Evolutionary conservation across 2,329 filamentous ascomycete species (phyloP), one percentile per base, ranked within the genome.

Genomic region (Pseudocercospora cruenta): DNA sequence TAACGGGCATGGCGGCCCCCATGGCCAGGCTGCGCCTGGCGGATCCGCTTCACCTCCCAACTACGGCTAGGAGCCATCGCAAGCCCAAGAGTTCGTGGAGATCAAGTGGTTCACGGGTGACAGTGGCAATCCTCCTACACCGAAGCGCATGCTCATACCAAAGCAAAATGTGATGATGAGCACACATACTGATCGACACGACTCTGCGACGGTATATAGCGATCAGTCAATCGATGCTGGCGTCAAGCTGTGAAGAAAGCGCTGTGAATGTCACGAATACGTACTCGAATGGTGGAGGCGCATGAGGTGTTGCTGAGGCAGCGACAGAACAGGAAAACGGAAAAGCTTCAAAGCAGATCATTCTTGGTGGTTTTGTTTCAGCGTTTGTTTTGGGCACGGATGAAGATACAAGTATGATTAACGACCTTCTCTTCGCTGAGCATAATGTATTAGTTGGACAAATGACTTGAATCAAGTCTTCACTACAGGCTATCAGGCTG

Each of bases 1-100:
- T 14, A 70, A 70, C 45, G 71, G 68, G 1, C 68, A 70, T 24
- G 58, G 54, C 6, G 45, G 53, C 22, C 22, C 49, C 4, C 49
- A 43, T 3, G 53, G 47, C 16, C 64, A 66, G 24, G 64, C 60
- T 33, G 22, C 45, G 21, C 60, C 64, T 5, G 64, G 64, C 28
- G 43, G 39, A 26, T 47, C 58, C 8, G 55, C 43, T 31, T 28
- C 47, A 2, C 60, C 64, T 16, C 64, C 60, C 3, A 61, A 66
- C 19, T 66, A 66, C 49, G 61, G 47, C 31, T 66, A 64, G 62
- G 39, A 58, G n/a, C 10, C 51, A 21, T 58, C 55, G 31, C 53
- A 55, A 19, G 28, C 14, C 24, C 55, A 19, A 26, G 28, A 53
- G 47, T 14, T 2, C 47, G 2, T 58, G 54, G 54, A 39, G 16